Conservation (phyloP, 768 basidiomycete species). For the Pleurotus tuoliensis region DNA sequence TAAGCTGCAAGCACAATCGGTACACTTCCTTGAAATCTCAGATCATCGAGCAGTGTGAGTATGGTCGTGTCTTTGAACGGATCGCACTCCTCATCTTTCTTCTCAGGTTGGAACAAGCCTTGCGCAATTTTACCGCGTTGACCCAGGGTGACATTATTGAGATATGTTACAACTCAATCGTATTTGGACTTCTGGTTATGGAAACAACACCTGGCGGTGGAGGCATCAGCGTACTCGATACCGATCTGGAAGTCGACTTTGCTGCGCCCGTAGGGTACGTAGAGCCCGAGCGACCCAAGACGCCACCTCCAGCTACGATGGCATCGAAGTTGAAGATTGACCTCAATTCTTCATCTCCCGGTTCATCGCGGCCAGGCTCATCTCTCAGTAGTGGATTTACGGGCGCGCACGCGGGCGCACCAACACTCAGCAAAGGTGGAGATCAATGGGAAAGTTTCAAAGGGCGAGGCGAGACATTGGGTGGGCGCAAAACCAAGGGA, state of each 20-base stretch:
- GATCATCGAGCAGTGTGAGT: constrained; percentile 97
- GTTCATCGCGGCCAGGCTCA: constrained; percentile 78
- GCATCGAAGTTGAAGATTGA: constrained; percentile 96
- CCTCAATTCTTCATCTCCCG: constrained; percentile 79
- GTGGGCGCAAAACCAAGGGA: constrained; percentile 91
- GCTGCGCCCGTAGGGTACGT: constrained; percentile 91
- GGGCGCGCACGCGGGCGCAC: constrained; percentile 41
- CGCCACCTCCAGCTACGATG: constrained; percentile 85
- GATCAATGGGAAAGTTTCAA: constrained; percentile 95
- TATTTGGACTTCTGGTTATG: constrained; percentile 95
- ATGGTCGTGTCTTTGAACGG: neutral
- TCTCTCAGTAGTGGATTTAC: constrained; percentile 68
- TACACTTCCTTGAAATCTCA: constrained; percentile 94
- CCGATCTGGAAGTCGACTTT: constrained; percentile 98
- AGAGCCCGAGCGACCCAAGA: constrained; percentile 85
- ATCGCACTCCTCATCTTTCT: constrained; percentile 1
- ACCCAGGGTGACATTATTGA: constrained; percentile 98
- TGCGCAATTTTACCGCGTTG: constrained; percentile 88
- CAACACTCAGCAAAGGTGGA: constrained; percentile 66
- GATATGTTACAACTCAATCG: constrained; percentile 93
- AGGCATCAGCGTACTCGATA: constrained; percentile 89
- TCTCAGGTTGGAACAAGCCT: constrained; percentile 84
- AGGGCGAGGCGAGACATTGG: constrained; percentile 88
- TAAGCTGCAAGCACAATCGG: constrained; percentile 93
- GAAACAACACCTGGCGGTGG: constrained; percentile 83